Conservation (phyloP, 2,329 filamentous ascomycete species). For the Aspergillus bombycis region DNA sequence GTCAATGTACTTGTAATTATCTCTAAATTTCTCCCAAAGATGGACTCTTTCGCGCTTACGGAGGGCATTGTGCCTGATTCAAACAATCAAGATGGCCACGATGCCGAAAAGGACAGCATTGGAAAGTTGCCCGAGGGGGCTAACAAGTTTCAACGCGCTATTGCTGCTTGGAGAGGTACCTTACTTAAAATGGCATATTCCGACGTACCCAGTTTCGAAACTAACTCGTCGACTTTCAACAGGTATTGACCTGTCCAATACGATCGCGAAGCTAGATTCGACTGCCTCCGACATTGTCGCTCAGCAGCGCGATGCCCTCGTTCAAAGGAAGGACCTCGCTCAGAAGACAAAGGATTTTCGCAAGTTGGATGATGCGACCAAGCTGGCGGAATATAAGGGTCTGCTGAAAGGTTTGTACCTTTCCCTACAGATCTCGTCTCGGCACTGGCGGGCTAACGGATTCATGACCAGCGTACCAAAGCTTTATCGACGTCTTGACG, state of each 20-base stretch:
- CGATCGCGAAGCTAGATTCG: slow-evolving; percentile 84
- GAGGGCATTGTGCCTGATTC: slow-evolving; percentile 41
- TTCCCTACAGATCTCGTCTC: neutral
- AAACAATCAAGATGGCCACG: slow-evolving; percentile 30
- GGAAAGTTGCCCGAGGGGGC: slow-evolving; percentile 57
- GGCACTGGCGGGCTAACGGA: slow-evolving; percentile 12
- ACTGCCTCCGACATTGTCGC: slow-evolving; percentile 94
- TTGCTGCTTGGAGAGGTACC: slow-evolving; percentile 94
- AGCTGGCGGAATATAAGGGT: slow-evolving; percentile 84
- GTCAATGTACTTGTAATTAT: slow-evolving; percentile 5
- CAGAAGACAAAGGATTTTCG: slow-evolving; percentile 98
- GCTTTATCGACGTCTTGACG: slow-evolving; percentile 93
- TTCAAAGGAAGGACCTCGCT: slow-evolving; percentile 95
- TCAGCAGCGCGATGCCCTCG: slow-evolving; percentile 91
- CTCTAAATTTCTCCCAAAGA: slow-evolving; percentile 23
- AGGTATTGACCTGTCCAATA: slow-evolving; percentile 85
- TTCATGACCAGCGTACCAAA: slow-evolving; percentile 75
- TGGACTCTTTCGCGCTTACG: slow-evolving; percentile 49
- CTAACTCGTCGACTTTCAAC: slow-evolving; percentile 11
- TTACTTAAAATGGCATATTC: neutral
- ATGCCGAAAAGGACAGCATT: slow-evolving; percentile 27
- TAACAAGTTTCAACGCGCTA: slow-evolving; percentile 96
- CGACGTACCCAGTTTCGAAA: neutral
- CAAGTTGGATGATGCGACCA: slow-evolving; percentile 86
- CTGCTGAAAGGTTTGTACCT: slow-evolving; percentile 72